Evolutionary conservation across 2,329 filamentous ascomycete species (phyloP).

Genomic region (Westerdykella aurantiaca): DNA sequence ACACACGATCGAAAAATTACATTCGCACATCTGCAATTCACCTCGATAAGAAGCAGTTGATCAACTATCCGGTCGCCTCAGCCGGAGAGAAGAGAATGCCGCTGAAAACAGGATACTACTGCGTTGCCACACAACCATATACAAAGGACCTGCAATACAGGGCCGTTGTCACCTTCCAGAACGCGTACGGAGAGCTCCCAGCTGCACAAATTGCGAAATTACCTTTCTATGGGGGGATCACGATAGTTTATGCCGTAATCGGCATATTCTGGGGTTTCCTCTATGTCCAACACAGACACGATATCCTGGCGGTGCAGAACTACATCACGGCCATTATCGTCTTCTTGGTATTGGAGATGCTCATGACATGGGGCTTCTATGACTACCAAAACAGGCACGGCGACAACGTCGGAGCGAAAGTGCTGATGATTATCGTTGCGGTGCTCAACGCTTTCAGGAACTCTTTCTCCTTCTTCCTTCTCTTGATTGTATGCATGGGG

Average conservation of each 20-base stretch:
- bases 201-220: slow-evolving; percentile 95
- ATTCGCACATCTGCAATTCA: slow-evolving; percentile 79
- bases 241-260: slow-evolving; percentile 86
- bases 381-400: slow-evolving; percentile 92
- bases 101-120: slow-evolving; percentile 88
- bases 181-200: slow-evolving; percentile 91
- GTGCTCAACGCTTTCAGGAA: slow-evolving; percentile 90
- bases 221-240: slow-evolving; percentile 92
- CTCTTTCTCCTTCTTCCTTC: slow-evolving; percentile 95
- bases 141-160: slow-evolving; percentile 62
- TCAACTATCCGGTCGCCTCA: slow-evolving; percentile 71
- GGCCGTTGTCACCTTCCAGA: slow-evolving; percentile 84
- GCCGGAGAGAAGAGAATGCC: slow-evolving; percentile 20
- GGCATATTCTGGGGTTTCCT: slow-evolving; percentile 87
- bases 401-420: slow-evolving; percentile 74
- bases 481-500: slow-evolving; percentile 98
- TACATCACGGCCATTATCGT: slow-evolving; percentile 96
- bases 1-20: slow-evolving; percentile 60
- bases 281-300: slow-evolving; percentile 87
- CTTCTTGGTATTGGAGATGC: slow-evolving; percentile 90
- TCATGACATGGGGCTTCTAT: slow-evolving; percentile 99
- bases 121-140: slow-evolving; percentile 72
- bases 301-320: slow-evolving; percentile 95
- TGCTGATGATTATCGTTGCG: slow-evolving; percentile 84
- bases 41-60: slow-evolving; percentile 64